phyloP scores from a whole-genome alignment of 2,329 filamentous ascomycete species.

The Graphiopsis chlorocephala region DNA sequence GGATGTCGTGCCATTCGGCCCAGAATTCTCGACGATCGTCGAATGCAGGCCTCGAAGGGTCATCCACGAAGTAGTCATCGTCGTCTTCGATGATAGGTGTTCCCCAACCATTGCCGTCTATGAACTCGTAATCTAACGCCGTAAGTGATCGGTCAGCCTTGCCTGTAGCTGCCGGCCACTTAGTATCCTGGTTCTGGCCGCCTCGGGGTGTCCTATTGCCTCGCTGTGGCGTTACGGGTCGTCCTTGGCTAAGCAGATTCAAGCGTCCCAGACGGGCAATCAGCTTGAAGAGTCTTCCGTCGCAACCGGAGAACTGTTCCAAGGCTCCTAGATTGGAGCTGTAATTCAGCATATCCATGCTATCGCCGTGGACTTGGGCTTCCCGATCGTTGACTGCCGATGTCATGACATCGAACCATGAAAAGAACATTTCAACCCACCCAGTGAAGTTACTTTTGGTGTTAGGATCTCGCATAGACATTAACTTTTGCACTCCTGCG shows the following conservation, averaged over 20 bases:
- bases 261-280: slow-evolving; percentile 80
- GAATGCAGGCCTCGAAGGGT: slow-evolving; percentile 14
- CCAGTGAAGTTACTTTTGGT: slow-evolving; percentile 64
- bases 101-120: slow-evolving; percentile 52
- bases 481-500: slow-evolving; percentile 85
- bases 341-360: slow-evolving; percentile 62
- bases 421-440: slow-evolving; percentile 92
- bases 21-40: slow-evolving; percentile 66
- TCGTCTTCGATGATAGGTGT: slow-evolving; percentile 36
- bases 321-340: slow-evolving; percentile 68
- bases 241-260: slow-evolving; percentile 75
- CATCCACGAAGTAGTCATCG: slow-evolving; percentile 27
- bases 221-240: slow-evolving; percentile 34
- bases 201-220: slow-evolving; percentile 9
- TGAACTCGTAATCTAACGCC: slow-evolving; percentile 52
- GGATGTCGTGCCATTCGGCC: slow-evolving; percentile 81
- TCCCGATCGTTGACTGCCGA: slow-evolving; percentile 90
- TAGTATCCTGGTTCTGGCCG: background rate
- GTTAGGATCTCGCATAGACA: slow-evolving; percentile 68
- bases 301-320: slow-evolving; percentile 85
- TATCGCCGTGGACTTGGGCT: slow-evolving; percentile 67
- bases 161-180: slow-evolving; percentile 50
- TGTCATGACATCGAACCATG: slow-evolving; percentile 90
- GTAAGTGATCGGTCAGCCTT: slow-evolving; percentile 39
- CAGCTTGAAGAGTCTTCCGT: slow-evolving; percentile 80